Evolutionary conservation across 2,329 filamentous ascomycete species (phyloP), one percentile per base, ranked within the genome.

Genomic region (Trichoderma arundinaceum): DNA sequence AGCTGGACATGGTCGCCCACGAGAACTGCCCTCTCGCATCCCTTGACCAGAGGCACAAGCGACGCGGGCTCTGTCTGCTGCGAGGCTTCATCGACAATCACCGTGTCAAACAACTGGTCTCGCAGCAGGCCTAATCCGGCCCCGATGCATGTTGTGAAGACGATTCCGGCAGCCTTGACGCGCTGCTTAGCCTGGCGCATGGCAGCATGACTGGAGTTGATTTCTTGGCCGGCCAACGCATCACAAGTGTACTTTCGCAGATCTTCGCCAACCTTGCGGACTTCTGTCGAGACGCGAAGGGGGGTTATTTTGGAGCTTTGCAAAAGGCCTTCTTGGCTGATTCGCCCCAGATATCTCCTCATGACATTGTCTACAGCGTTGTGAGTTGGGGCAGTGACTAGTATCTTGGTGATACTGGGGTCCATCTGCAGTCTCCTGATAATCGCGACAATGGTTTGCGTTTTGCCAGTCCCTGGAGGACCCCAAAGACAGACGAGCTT

Each of bases 1-100:
- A 82, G 76, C 66, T 83, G 80, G 1, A 81, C 79, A 68, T 83
- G 80, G 56, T 83, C 80, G 0, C 80, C 80, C 1, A 83, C 80
- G 0, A 83, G 68, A 2, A 82, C 75, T 1, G 76, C 79, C 54
- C 76, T 77, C n/a, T 71, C 66, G 56, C 80, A 81, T 0, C 79
- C 78, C 62, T 80, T 82, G 9, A 78, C 74, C 2, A 81, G 72
- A 2, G 77, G 79, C 0, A 81, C 73, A 1, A 82, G 69, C 3
- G 77, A 77, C 0, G 72, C 75, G 0, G 80, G 76, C 65, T 83
- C 80, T 0, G 79, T 81, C 64, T 79, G 79, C 66, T 83, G 80
- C 2, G 80, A 83, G 7, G 81, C 80, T 71, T 83, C 80, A 63
- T 82, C 79, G 4, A 83, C 73, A 63, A 82, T 76, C 13, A 81